Conservation (phyloP, 2,329 filamentous ascomycete genomes). For the Phaeosphaeriaceae sp. region DNA sequence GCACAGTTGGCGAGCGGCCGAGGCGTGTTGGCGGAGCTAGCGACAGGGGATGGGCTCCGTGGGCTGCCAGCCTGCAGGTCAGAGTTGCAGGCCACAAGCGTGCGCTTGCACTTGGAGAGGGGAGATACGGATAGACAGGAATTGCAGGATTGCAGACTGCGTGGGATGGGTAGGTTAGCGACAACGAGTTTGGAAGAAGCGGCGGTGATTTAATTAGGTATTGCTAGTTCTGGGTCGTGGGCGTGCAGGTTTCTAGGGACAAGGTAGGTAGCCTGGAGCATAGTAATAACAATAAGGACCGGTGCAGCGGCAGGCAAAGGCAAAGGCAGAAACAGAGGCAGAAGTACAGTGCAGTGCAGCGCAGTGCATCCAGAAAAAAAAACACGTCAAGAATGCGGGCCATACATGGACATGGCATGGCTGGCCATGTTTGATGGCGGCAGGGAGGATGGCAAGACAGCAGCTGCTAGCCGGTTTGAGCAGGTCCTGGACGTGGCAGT, state of each 20-base stretch:
- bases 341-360: background rate
- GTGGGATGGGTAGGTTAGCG: slow-evolving; percentile 25
- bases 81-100: no score
- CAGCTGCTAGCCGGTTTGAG: slow-evolving; percentile 28
- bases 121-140: no score
- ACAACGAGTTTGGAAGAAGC: background rate
- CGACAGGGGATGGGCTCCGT: slow-evolving; percentile 20
- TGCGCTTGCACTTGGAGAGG: no score
- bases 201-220: no score
- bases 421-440: no score
- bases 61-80: slow-evolving; percentile 23
- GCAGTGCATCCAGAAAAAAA: slow-evolving; percentile 1
- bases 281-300: background rate
- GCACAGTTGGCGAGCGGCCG: slow-evolving; percentile 28
- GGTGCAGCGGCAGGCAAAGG: no score
- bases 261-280: no score
- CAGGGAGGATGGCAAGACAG: background rate
- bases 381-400: slow-evolving; percentile 23
- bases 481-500: slow-evolving; percentile 30
- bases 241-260: no score
- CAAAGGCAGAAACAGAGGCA: background rate
- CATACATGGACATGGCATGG: background rate
- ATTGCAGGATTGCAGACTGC: no score
- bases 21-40: slow-evolving; percentile 19
- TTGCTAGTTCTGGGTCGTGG: no score